A percentile compares a stretch with the other conserved stretches of the same genome.
These are phyloP conservation scores for Cryptococcus sp. DNA, from an alignment of 1,284 basidiomycete species.

Conservation along the genomic window DNA sequence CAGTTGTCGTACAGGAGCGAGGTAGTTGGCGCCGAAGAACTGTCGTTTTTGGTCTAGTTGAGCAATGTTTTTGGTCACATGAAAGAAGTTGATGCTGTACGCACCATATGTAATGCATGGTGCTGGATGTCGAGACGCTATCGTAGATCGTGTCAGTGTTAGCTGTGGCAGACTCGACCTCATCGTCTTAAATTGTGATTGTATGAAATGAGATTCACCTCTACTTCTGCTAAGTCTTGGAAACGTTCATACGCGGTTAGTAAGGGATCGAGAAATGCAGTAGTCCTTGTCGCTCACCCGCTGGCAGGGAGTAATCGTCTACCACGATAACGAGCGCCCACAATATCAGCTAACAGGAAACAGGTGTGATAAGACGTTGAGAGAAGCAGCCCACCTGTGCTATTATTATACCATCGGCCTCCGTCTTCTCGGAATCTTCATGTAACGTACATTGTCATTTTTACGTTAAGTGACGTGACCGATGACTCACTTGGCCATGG, in stretches of 20 bases:
- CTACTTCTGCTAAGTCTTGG: not conserved
- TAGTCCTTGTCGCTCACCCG: not conserved
- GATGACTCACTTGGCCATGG: too few relatives aligned
- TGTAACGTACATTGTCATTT: too few relatives aligned
- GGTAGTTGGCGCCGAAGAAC: slow-evolving; percentile 1
- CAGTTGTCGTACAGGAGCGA: not conserved
- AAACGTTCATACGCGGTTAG: not conserved
- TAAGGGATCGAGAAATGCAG: not conserved
- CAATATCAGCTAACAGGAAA: not conserved
- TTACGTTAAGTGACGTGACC: too few relatives aligned
- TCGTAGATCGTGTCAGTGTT: not conserved
- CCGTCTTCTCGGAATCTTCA: not conserved
- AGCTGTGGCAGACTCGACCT: not conserved
- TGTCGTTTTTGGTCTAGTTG: not conserved
- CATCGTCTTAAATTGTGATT: not conserved
- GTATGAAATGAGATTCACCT: not conserved
- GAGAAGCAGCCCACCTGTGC: not conserved
- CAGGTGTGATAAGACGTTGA: not conserved
- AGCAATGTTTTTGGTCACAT: not conserved
- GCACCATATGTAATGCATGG: not conserved
- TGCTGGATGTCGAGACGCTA: not conserved
- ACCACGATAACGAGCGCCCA: not conserved
- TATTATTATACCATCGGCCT: not conserved
- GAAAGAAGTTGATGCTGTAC: not conserved
- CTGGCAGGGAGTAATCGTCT: not conserved